phyloP scores from a whole-genome alignment of 805 yeast genomes.

The Saccharomycopsis fodiens region DNA sequence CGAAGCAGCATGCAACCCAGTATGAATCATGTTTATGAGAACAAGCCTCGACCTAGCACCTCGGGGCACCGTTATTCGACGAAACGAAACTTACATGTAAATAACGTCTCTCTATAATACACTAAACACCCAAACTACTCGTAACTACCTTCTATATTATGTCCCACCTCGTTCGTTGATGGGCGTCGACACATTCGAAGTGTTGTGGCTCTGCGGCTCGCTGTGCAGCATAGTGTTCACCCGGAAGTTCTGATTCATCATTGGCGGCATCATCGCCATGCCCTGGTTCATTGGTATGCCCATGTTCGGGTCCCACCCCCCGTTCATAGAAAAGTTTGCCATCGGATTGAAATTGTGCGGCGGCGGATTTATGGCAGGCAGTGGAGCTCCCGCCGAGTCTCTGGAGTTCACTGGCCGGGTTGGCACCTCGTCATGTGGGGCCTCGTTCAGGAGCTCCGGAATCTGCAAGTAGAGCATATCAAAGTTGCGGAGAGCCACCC shows the following conservation, averaged over 20 bases:
- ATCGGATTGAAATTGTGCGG: neutral
- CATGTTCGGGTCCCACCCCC: neutral
- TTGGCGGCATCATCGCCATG: neutral
- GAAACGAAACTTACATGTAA: no score
- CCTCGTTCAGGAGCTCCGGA: slow-evolving; percentile 40
- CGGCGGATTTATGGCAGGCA: no score
- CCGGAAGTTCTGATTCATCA: neutral
- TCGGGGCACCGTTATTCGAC: no score
- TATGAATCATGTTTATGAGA: no score
- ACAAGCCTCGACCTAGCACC: no score
- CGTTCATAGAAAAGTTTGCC: neutral
- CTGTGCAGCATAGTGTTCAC: neutral
- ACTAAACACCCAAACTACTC: no score
- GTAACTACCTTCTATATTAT: no score
- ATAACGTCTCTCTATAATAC: neutral
- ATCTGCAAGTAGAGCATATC: slow-evolving; percentile 68
- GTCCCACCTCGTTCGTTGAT: no score
- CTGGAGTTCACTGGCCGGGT: no score
- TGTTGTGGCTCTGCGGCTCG: neutral
- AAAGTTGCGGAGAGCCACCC: slow-evolving; percentile 62
- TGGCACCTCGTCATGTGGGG: slow-evolving; percentile 9
- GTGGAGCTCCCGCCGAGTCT: no score
- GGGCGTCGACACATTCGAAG: neutral
- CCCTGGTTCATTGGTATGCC: neutral
- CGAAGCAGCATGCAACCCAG: no score